Evolutionary conservation across 2,329 filamentous ascomycete genomes (phyloP), one percentile per base, ranked within the genome.

Genomic region (Phialemoniopsis sp.): DNA sequence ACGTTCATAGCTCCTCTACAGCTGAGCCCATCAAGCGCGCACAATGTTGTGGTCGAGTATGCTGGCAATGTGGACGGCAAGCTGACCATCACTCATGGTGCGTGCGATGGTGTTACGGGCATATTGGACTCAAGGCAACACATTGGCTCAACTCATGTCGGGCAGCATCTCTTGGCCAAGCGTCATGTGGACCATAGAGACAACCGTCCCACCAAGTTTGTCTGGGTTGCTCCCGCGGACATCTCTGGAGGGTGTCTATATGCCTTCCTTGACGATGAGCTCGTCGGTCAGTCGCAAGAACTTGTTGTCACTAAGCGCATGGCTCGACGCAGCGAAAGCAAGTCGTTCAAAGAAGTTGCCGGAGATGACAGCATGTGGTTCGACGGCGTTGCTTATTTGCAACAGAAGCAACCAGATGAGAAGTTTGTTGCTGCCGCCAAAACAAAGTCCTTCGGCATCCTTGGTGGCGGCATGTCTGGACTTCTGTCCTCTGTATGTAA

Each of bases 281-380:
- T 18, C 12, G 32, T 38, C 13, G 16, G 13, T 19, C 19, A 21
- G 33, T 13, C 14, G 4, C 35, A 29, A 8, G 13, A 30, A 12
- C 13, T 14, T 29, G 35, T 29, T 6, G 16, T 37, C 14, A 31
- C 36, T n/a, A 32, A 10, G 36, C 36, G 36, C 14, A 16, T 18
- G 13, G 13, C 15, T 4, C 5, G 10, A 29, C n/a, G 28, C 5
- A 16, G 31, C 29, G 14, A 13, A 16, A 38, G 31, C 29, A 32
- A 17, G 17, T 12, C 13, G 16, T n/a, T n/a, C 14, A 38, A 46
- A 17, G 48, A 51, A 35, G 49, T 50, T 36, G 59, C 66, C 39
- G 49, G 56, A 4, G 52, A 59, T 43, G 62, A n/a, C n/a, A n/a
- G 63, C 1, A 57, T 60, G 2, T 67, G 63, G 62, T 67, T 66